These are phyloP conservation scores for Leucaena leucocephala DNA, from an alignment of 306 rosid species.

Conservation along the genomic window DNA sequence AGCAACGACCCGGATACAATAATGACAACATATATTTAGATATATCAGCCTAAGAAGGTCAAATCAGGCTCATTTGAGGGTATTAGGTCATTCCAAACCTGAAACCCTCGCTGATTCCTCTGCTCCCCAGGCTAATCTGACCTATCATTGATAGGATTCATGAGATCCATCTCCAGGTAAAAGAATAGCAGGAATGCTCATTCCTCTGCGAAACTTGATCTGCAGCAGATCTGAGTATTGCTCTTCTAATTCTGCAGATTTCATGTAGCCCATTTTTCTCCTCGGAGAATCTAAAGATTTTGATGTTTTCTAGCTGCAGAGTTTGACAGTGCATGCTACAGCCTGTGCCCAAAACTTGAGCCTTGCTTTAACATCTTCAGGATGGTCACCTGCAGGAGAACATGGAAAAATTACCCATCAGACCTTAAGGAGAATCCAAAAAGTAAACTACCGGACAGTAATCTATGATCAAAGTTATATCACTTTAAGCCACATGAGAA, in stretches of 20 bases:
- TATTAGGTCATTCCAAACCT: slow-evolving; percentile 52
- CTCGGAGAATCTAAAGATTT: slow-evolving; percentile 1
- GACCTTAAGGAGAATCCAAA: not conserved
- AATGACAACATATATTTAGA: slow-evolving; percentile 26
- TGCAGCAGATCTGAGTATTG: slow-evolving; percentile 4
- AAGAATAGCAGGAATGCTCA: slow-evolving; percentile 25
- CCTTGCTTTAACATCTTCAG: slow-evolving; percentile 92
- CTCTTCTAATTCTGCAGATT: slow-evolving; percentile 10
- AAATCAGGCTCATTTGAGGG: slow-evolving; percentile 37
- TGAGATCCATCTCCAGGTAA: slow-evolving; percentile 36
- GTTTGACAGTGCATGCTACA: slow-evolving; percentile 82
- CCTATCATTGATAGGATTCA: slow-evolving; percentile 36
- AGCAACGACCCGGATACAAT: slow-evolving; percentile 37
- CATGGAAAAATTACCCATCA: not conserved
- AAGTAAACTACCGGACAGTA: not conserved
- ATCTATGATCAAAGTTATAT: not conserved
- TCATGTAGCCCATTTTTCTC: slow-evolving; percentile 4
- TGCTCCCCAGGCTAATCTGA: slow-evolving; percentile 21
- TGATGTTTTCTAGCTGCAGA: slow-evolving; percentile 56
- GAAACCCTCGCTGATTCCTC: slow-evolving; percentile 44
- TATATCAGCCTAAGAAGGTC: slow-evolving; percentile 25
- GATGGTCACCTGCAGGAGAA: slow-evolving; percentile 72
- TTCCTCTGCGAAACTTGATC: slow-evolving; percentile 24
- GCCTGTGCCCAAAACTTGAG: slow-evolving; percentile 94
- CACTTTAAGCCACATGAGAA: not conserved